Evolutionary conservation across 2,329 filamentous ascomycete species (phyloP), one percentile per base, ranked within the genome.

Genomic region (Mollisia scopiformis): DNA sequence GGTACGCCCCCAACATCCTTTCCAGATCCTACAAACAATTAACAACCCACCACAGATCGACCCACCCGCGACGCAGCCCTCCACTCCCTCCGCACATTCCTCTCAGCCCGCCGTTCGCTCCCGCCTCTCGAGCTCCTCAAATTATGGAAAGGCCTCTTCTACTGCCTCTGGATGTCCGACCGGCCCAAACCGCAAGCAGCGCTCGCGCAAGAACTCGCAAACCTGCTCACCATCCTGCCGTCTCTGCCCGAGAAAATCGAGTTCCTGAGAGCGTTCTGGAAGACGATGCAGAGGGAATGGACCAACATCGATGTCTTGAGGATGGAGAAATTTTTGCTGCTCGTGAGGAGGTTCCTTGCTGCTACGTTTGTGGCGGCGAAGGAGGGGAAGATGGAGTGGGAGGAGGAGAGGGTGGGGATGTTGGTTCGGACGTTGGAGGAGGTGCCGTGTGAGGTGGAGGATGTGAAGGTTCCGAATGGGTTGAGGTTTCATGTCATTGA

Each of bases 121-220:
- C 79, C 85, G 19, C 79, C 85, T 41, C 75, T 90, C 67, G 93
- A 97, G 66, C 81, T 92, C 53, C 81, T 94, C 62, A 97, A 97
- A 79, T 84, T 98, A 66, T 97, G 93, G 92, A 96, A 96, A 74
- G 94, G 93, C 5, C 85, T 98, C 21, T 97, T 95, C 81, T 97
- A 93, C 82, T 89, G 89, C 72, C 86, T 95, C 71, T 97, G 92
- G 89, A 95, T 97, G 88, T 92, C 89, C 75, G 93, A 97, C 81
- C 91, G 93, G 51, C 89, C 93, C 11, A 79, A 88, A n/a, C 88
- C 91, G 2, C 94, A 97, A 80, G 93, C 97, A 80, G 85, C 85
- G 46, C 89, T 98, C 49, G 90, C 91, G 68, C 79, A 82, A 67
- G 88, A 93, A 64, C 88, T 98, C 58, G 90, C 93, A 46, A 84